These are phyloP conservation scores for Orbilia quercus DNA, from an alignment of 2,329 filamentous ascomycete species.

Conservation along the genomic window DNA sequence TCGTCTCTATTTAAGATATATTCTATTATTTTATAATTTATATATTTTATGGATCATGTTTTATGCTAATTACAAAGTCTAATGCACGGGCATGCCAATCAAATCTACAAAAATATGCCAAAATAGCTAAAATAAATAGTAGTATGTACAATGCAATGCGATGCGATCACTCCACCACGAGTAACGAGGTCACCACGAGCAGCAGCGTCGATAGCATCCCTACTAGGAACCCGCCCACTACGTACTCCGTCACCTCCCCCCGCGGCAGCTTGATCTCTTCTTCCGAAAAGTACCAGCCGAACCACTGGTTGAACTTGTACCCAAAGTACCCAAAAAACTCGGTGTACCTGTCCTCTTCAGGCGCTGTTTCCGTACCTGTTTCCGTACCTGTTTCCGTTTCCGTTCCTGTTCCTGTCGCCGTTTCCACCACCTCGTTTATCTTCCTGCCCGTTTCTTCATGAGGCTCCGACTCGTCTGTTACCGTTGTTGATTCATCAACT, in stretches of 20 bases:
- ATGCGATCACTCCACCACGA: slow-evolving; percentile 10
- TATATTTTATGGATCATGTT: too few species aligned
- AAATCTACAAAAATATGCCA: background rate
- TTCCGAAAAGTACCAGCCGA: slow-evolving; percentile 51
- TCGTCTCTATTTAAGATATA: too few species aligned
- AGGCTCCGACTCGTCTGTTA: background rate
- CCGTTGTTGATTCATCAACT: background rate
- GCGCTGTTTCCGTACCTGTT: background rate
- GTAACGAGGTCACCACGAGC: slow-evolving; percentile 25
- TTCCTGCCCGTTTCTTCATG: slow-evolving; percentile 9
- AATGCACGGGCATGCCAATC: background rate
- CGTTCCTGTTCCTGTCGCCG: background rate
- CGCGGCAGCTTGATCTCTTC: slow-evolving; percentile 51
- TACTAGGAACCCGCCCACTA: slow-evolving; percentile 54
- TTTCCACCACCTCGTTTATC: background rate
- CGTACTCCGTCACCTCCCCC: slow-evolving; percentile 51
- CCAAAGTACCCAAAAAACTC: slow-evolving; percentile 1
- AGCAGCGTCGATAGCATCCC: slow-evolving; percentile 38
- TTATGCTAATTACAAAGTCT: too few species aligned
- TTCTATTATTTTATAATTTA: too few species aligned
- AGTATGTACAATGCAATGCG: background rate
- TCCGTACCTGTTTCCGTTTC: slow-evolving; percentile 15
- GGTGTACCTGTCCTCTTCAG: slow-evolving; percentile 11
- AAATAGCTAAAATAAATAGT: background rate
- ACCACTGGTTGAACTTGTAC: slow-evolving; percentile 31